These are phyloP conservation scores for Friedmanniomyces simplex DNA, from an alignment of 495 filamentous ascomycete genomes.

Conservation along the genomic window DNA sequence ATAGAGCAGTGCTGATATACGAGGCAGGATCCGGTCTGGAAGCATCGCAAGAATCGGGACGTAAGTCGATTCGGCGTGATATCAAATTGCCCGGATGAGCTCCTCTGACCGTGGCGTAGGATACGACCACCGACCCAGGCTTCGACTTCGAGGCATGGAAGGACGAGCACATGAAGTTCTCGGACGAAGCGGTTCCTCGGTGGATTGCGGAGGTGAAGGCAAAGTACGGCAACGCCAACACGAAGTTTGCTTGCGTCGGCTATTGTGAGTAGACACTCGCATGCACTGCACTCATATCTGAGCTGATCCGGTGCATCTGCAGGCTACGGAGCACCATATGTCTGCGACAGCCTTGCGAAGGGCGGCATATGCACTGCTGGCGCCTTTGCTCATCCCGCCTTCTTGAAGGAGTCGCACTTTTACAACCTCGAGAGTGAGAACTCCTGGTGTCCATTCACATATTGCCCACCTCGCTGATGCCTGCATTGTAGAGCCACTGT, in stretches of 20 bases:
- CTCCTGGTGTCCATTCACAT: not conserved
- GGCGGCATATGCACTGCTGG: slow-evolving; percentile 25
- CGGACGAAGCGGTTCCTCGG: slow-evolving; percentile 26
- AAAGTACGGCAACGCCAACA: slow-evolving; percentile 26
- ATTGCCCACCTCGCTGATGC: not conserved
- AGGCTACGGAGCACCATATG: slow-evolving; percentile 37
- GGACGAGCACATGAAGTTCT: slow-evolving; percentile 31
- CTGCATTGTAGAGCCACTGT: slow-evolving; percentile 11
- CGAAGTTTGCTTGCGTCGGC: slow-evolving; percentile 32
- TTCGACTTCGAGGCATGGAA: slow-evolving; percentile 37
- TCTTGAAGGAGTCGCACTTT: slow-evolving; percentile 34
- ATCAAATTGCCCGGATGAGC: not conserved
- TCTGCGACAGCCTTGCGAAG: slow-evolving; percentile 27
- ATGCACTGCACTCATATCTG: not conserved
- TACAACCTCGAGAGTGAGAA: slow-evolving; percentile 13
- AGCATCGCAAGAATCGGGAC: slow-evolving; percentile 30
- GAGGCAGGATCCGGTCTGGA: slow-evolving; percentile 31
- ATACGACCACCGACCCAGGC: slow-evolving; percentile 27
- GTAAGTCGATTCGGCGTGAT: not conserved
- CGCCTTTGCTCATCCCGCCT: slow-evolving; percentile 36
- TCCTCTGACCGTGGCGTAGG: not conserved
- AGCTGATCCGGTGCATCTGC: not conserved
- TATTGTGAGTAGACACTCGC: not conserved
- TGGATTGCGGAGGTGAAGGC: slow-evolving; percentile 29
- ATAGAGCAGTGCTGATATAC: too few species aligned